Evolutionary conservation across 257 asterid species (phyloP).

Genomic region (Oldenlandia corymbosa): DNA sequence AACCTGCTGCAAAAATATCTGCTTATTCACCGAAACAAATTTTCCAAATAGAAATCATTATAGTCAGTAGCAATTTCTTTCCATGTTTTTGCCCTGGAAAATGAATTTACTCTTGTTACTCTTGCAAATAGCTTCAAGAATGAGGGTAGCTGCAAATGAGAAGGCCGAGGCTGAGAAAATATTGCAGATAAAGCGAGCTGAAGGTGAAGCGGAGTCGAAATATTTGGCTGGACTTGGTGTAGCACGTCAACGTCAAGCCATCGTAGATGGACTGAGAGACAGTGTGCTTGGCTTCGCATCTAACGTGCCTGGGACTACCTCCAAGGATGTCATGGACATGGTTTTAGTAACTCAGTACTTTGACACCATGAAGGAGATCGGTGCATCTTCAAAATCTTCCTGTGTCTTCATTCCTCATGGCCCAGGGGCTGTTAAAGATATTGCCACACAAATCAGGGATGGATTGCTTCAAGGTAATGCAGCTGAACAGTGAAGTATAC

Average conservation of each 20-base stretch:
- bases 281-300: constrained; percentile 22
- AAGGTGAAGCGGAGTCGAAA: constrained; percentile 26
- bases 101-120: neutral
- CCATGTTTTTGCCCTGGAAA: neutral
- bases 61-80: neutral
- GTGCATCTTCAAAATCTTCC: constrained; percentile 23
- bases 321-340: constrained; percentile 31
- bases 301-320: constrained; percentile 21
- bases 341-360: constrained; percentile 28
- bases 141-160: constrained; percentile 22
- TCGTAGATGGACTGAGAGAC: constrained; percentile 25
- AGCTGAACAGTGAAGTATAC: neutral
- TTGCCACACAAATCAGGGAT: constrained; percentile 19
- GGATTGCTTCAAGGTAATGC: constrained; percentile 17
- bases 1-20: neutral
- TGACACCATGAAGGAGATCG: constrained; percentile 28
- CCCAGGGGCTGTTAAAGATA: constrained; percentile 13
- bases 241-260: constrained; percentile 30
- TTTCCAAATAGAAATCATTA: neutral
- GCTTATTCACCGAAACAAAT: neutral
- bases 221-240: constrained; percentile 29
- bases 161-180: constrained; percentile 30
- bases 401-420: constrained; percentile 26
- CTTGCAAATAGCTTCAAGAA: constrained; percentile 17
- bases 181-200: constrained; percentile 29